Percentiles rank a stretch among this genome's conserved stretches.
Conservation (phyloP, 225 moss, liverwort and hornwort species). For the Anthoceros angustus region DNA sequence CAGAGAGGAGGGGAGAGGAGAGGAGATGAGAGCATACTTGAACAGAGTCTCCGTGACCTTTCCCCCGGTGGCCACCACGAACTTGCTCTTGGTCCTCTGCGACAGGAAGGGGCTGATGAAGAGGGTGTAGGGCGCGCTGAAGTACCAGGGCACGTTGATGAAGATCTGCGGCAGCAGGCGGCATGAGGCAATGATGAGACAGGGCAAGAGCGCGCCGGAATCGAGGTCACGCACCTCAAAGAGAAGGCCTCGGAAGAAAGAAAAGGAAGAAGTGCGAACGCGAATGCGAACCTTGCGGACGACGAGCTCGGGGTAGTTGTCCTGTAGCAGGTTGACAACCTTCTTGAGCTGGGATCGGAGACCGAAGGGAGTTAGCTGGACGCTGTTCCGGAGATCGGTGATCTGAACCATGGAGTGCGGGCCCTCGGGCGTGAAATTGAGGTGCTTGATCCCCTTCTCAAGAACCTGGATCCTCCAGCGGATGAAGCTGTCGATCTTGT, state of each 20-base stretch:
- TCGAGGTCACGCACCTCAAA: too few species aligned
- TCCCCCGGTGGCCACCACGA: conserved; percentile 16
- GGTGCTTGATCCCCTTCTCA: conserved; percentile 31
- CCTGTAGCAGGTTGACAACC: conserved; percentile 25
- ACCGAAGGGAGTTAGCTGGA: not conserved
- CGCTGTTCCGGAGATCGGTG: conserved; percentile 20
- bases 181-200: not conserved
- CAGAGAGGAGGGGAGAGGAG: not conserved
- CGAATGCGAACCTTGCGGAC: conserved; percentile 28
- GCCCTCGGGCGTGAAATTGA: conserved; percentile 31
- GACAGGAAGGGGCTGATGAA: conserved; percentile 17
- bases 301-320: conserved; percentile 40
- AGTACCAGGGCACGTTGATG: conserved; percentile 32
- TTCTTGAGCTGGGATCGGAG: conserved; percentile 9
- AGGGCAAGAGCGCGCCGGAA: too few species aligned
- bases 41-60: conserved; percentile 22
- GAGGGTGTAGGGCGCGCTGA: conserved; percentile 14
- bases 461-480: conserved; percentile 39
- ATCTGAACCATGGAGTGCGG: conserved; percentile 33
- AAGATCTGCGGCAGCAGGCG: conserved; percentile 21
- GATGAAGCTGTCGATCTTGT: conserved; percentile 24
- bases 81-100: conserved; percentile 32
- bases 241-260: too few species aligned
- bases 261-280: not conserved
- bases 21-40: conserved; percentile 15